Base-by-base conservation (phyloP, 495 filamentous ascomycete species). In the Neurospora pannonica region DNA sequence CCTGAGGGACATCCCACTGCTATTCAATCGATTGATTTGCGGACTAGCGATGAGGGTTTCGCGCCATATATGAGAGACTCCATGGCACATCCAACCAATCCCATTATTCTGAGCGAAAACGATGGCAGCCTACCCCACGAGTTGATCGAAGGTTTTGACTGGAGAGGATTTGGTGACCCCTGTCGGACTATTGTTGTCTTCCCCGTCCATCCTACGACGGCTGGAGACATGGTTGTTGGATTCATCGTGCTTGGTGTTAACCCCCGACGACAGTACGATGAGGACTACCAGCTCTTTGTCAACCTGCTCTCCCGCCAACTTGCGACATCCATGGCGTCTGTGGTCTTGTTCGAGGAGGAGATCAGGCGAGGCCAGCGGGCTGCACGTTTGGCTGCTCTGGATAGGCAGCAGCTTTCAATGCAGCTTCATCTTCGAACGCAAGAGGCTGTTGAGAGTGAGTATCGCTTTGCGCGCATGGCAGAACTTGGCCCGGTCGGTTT, bases 291-390 rank as follows among this genome's bases (percentile, higher is more conserved):
- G 71, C 84, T 93, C 0, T 93, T 92, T 76, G 84, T 92, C 70
- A 89, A 89, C 76, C 83, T 93, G n/a, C 82, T 93, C 21, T 90
- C 88, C 54, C 86, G 90, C 15, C 91, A 93, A 76, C 82, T 93
- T 10, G 89, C 89, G 10, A 93, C 91, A 1, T 90, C 90, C 8
- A 86, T 93, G 77, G 91, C 91, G 13, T 92, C 90, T 0, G 90
- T 92, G 10, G 90, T 92, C 0, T 78, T 93, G 7, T 92, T 92
- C 72, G 91, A 92, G 76, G 91, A 92, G 74, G 91, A 93, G 77
- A 93, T 93, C 75, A 86, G 86, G 71, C 82, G 90, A 70, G 91
- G 91, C 19, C 87, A 90, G 79, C 84, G 84, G 74, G 91, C 91
- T 5, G 91, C 91, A 19, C 87, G 87, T 31, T 82, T 92, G 43